Percentiles rank a stretch among this genome's conserved stretches.
Conservation (phyloP, 768 basidiomycete species). For the Psilocybe azurescens region DNA sequence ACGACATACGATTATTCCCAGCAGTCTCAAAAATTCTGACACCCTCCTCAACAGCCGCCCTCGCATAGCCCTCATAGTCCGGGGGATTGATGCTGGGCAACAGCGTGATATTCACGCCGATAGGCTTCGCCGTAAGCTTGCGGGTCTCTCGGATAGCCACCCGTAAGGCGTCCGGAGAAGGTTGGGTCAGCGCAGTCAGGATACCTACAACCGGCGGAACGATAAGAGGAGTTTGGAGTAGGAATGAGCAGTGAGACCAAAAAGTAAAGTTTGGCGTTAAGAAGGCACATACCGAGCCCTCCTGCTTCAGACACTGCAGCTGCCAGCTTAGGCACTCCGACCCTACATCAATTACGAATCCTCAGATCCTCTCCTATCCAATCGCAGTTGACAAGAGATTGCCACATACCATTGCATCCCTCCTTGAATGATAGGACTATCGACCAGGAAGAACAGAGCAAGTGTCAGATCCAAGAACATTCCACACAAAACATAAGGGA, state of each 20-base stretch:
- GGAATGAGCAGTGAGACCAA: not conserved
- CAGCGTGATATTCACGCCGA: slow-evolving; percentile 89
- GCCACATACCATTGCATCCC: slow-evolving; percentile 84
- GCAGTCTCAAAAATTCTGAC: slow-evolving; percentile 93
- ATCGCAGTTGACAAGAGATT: not conserved
- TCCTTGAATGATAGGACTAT: slow-evolving; percentile 82
- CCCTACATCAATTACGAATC: slow-evolving; percentile 50
- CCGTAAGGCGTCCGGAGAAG: slow-evolving; percentile 81
- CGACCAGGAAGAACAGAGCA: not conserved
- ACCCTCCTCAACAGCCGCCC: slow-evolving; percentile 85
- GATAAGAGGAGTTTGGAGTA: too few species aligned
- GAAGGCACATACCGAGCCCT: slow-evolving; percentile 64
- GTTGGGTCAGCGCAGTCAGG: slow-evolving; percentile 88
- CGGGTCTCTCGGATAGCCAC: slow-evolving; percentile 80
- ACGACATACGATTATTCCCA: slow-evolving; percentile 79
- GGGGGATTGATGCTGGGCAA: slow-evolving; percentile 90
- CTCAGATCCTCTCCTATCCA: not conserved
- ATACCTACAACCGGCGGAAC: slow-evolving; percentile 51
- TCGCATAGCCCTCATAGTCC: slow-evolving; percentile 85
- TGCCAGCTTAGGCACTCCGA: slow-evolving; percentile 75
- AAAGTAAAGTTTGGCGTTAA: not conserved
- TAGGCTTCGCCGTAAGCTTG: slow-evolving; percentile 70
- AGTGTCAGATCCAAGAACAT: not conserved
- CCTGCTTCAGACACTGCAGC: slow-evolving; percentile 86
- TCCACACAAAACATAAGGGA: not conserved